Conservation (phyloP, 495 filamentous ascomycete genomes). For the Hypoxylon fragiforme region DNA sequence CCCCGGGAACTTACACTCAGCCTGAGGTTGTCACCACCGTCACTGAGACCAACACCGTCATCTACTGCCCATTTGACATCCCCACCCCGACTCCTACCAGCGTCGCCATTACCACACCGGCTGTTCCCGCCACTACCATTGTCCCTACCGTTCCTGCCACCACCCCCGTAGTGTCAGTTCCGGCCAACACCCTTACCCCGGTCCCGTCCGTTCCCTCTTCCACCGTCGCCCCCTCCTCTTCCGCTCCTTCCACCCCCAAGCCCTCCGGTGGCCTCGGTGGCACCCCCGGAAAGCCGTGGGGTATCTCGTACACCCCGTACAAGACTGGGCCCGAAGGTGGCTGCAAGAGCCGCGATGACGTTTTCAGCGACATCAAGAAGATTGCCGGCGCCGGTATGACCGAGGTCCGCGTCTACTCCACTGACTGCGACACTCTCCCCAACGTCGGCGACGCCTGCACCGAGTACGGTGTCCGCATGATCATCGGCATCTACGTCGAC, state of each 20-base stretch:
- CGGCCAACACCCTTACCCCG: slow-evolving; percentile 11
- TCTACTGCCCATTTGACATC: slow-evolving; percentile 71
- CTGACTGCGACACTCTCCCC: slow-evolving; percentile 82
- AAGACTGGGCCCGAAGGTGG: slow-evolving; percentile 45
- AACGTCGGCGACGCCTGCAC: slow-evolving; percentile 69
- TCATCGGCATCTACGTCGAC: slow-evolving; percentile 84
- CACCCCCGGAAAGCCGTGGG: slow-evolving; percentile 65
- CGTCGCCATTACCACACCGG: slow-evolving; percentile 28
- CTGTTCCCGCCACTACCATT: slow-evolving; percentile 20
- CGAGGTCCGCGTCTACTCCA: slow-evolving; percentile 85
- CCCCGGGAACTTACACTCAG: slow-evolving; percentile 75
- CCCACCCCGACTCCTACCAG: slow-evolving; percentile 39
- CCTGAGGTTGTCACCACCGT: slow-evolving; percentile 67
- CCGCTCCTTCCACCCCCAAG: slow-evolving; percentile 31
- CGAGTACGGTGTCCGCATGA: slow-evolving; percentile 68
- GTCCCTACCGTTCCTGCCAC: slow-evolving; percentile 8
- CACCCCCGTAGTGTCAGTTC: slow-evolving; percentile 14
- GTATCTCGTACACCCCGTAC: slow-evolving; percentile 93
- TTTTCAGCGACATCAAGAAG: slow-evolving; percentile 65
- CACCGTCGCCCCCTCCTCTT: not conserved
- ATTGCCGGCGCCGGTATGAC: slow-evolving; percentile 78
- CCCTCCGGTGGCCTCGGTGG: slow-evolving; percentile 42
- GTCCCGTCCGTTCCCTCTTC: slow-evolving; percentile 24
- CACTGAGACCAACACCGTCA: slow-evolving; percentile 67
- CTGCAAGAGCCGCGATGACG: slow-evolving; percentile 68